Evolutionary conservation across 768 basidiomycete genomes (phyloP).

Genomic region (Cystobasidium tubakii): DNA sequence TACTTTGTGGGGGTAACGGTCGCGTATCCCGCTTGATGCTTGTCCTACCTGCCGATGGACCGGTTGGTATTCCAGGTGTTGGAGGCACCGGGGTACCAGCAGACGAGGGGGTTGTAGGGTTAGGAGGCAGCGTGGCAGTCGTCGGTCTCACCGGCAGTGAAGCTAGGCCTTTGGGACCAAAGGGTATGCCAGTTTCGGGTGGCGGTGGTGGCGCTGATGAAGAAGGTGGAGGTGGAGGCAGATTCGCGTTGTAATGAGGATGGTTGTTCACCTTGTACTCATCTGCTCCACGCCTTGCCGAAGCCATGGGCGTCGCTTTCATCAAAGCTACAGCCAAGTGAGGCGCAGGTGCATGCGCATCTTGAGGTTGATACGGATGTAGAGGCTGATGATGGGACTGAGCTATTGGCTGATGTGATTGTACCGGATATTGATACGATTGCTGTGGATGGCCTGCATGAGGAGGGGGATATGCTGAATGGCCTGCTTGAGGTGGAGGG

Average conservation of each 20-base stretch:
- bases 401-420: not conserved
- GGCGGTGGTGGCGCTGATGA: slow-evolving; percentile 9
- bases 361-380: not conserved
- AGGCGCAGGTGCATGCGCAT: not conserved
- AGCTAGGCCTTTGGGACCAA: slow-evolving; percentile 1
- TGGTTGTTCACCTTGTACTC: not conserved
- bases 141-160: not conserved
- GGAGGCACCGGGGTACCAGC: not conserved
- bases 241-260: not conserved
- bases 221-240: not conserved
- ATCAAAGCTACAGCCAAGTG: slow-evolving; percentile 11
- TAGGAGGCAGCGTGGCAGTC: not conserved
- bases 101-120: not conserved
- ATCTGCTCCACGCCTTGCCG: not conserved
- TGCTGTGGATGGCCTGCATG: slow-evolving; percentile 4
- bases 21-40: slow-evolving; percentile 11
- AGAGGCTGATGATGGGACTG: not conserved
- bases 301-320: slow-evolving; percentile 11
- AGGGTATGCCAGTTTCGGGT: not conserved
- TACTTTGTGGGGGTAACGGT: slow-evolving; percentile 4
- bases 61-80: slow-evolving; percentile 7
- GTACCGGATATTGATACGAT: not conserved
- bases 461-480: not conserved
- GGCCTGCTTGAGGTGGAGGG: not conserved
- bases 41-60: not conserved